Evolutionary conservation across 805 yeast genomes (phyloP), one percentile per base, ranked within the genome.

Genomic region (Ogataea methanolica): DNA sequence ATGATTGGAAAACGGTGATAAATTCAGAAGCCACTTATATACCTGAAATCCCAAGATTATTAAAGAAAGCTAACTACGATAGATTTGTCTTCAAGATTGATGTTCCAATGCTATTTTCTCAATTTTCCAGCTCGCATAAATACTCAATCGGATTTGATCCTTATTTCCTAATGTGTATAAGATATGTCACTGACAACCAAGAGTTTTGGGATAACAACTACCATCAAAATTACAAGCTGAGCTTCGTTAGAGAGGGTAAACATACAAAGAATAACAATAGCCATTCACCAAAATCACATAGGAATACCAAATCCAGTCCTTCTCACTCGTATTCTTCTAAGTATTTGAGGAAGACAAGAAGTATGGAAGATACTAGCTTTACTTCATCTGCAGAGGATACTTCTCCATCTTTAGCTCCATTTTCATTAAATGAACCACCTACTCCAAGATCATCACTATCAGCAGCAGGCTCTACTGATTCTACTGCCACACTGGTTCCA

Each of bases 191-290:
- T 17, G 63, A 67, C 39, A 74, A 74, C 15, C 57, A 60, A 40
- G 90, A 82, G 54, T 76, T 62, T 59, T 88, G 96, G 96, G 96
- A 88, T 63, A 88, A 86, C 68, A 89, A 88, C 66, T 52, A 66
- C 36, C 60, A 61, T 44, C 62, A 66, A 40, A 88, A 88, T 66
- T 88, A 85, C 65, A 73, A 69, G 39, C 65, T 88, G 16, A 63
- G 63, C 36, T 73, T 67, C 33, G 39, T 47, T n/a, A 44, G 48
- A 33, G 42, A 51, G 33, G 21, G 29, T 35, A 37, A 26, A 7
- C 21, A 36, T 31, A 21, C 34, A 17, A 11, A 26, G 1, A 21
- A 23, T 33, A 23, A 19, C 36, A 31, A 6, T 15, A 3, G n/a
- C 26, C 23, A 40, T 16, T 16, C 35, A 16, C 16, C 39, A 38